These are phyloP conservation scores for Calonectria crousiana DNA, from an alignment of 2,329 filamentous ascomycete species.

Conservation along the genomic window DNA sequence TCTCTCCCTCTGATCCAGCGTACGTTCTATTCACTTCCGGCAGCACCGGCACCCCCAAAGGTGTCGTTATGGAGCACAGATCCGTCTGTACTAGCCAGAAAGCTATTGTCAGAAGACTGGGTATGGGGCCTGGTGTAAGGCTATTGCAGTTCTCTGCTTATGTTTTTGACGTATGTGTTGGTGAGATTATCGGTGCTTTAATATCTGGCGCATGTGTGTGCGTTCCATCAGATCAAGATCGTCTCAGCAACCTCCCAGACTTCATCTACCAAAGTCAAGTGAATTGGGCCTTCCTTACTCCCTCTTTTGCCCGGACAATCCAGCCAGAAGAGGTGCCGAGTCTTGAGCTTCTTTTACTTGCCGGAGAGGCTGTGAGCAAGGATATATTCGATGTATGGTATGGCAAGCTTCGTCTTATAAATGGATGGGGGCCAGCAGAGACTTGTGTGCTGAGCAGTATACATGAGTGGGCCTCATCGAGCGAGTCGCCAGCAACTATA, in stretches of 20 bases:
- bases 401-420: constrained; percentile 23
- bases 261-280: background rate
- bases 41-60: background rate
- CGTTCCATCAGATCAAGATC: background rate
- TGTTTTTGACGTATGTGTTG: background rate
- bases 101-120: background rate
- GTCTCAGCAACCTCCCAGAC: background rate
- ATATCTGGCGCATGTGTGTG: background rate
- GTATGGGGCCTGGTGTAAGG: background rate
- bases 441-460: constrained; percentile 5
- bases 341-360: constrained; percentile 22
- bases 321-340: background rate
- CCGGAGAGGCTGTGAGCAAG: constrained; percentile 26
- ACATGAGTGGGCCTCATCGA: background rate
- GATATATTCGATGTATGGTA: constrained; percentile 32
- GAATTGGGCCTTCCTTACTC: background rate
- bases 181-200: background rate
- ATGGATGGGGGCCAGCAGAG: constrained; percentile 38
- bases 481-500: background rate
- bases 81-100: background rate
- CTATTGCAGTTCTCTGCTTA: background rate
- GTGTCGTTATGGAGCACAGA: background rate
- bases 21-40: background rate
- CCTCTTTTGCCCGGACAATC: background rate
- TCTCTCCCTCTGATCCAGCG: background rate